phyloP scores from a whole-genome alignment of 116 monocot species.

The Phalaenopsis hybrid region DNA sequence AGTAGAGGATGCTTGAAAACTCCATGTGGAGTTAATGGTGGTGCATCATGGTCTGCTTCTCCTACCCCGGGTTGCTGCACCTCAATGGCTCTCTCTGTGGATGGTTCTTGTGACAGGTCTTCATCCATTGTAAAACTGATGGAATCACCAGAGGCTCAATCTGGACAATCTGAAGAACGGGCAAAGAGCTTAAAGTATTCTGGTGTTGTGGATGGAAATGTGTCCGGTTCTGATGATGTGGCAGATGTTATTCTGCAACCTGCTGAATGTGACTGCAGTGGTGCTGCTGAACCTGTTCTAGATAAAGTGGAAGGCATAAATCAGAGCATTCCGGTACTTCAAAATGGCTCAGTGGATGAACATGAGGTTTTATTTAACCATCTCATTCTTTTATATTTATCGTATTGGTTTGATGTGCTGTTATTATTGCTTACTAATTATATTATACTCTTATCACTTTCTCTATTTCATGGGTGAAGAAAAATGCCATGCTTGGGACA shows the following conservation, averaged over 20 bases:
- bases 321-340: neutral
- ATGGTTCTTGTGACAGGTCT: constrained; percentile 17
- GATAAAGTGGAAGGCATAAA: neutral
- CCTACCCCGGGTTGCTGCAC: neutral
- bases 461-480: constrained; percentile 19
- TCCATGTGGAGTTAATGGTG: neutral
- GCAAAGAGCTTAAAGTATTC: neutral
- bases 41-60: neutral
- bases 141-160: neutral
- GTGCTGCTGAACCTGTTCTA: neutral
- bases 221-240: neutral
- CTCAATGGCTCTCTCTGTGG: constrained; percentile 3
- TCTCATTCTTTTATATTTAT: neutral
- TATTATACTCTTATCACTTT: constrained; percentile 5
- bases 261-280: neutral
- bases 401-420: neutral
- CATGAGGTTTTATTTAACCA: constrained; percentile 20
- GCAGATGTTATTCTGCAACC: neutral
- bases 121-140: neutral
- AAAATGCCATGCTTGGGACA: constrained; percentile 24
- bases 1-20: neutral
- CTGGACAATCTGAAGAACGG: neutral
- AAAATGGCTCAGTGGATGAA: constrained; percentile 16
- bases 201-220: neutral
- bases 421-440: neutral